Evolutionary conservation across 1,284 basidiomycete genomes (phyloP).

Genomic region (Trichosporon ovoides): DNA sequence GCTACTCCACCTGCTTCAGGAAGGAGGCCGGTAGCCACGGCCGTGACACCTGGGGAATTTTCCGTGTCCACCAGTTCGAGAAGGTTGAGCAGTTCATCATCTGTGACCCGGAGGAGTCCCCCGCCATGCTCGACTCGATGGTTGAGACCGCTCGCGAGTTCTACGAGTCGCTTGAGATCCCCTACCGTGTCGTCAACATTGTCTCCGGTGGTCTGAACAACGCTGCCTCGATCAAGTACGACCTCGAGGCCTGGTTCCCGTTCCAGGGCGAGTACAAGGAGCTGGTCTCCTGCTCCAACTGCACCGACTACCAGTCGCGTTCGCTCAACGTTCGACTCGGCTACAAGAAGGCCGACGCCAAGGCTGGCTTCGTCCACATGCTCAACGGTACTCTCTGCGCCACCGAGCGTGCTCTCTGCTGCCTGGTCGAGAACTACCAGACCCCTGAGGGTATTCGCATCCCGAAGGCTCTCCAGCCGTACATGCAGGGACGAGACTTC

Average conservation of each 20-base stretch:
- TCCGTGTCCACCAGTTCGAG: slow-evolving; percentile 99
- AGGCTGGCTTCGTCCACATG: slow-evolving; percentile 94
- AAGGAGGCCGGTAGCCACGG: slow-evolving; percentile 97
- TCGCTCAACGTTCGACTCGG: slow-evolving; percentile 85
- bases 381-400: slow-evolving; percentile 96
- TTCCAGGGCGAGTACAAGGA: slow-evolving; percentile 97
- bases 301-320: slow-evolving; percentile 89
- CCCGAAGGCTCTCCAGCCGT: slow-evolving; percentile 81
- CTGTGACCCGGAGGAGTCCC: slow-evolving; percentile 88
- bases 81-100: slow-evolving; percentile 97
- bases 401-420: slow-evolving; percentile 92
- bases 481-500: slow-evolving; percentile 96
- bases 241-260: slow-evolving; percentile 98
- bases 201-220: slow-evolving; percentile 95
- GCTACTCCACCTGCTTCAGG: slow-evolving; percentile 90
- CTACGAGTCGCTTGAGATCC: slow-evolving; percentile 86
- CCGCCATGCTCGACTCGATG: slow-evolving; percentile 92
- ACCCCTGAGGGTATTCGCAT: slow-evolving; percentile 87
- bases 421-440: slow-evolving; percentile 98
- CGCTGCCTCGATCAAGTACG: slow-evolving; percentile 94
- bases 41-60: slow-evolving; percentile 98
- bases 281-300: slow-evolving; percentile 83
- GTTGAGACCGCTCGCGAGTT: slow-evolving; percentile 83
- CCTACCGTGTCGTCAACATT: slow-evolving; percentile 92
- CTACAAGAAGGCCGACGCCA: slow-evolving; percentile 74